Percentiles rank a stretch among this genome's conserved stretches.
Conservation (phyloP, 257 asterid genomes). For the Rubia yunnanensis region DNA sequence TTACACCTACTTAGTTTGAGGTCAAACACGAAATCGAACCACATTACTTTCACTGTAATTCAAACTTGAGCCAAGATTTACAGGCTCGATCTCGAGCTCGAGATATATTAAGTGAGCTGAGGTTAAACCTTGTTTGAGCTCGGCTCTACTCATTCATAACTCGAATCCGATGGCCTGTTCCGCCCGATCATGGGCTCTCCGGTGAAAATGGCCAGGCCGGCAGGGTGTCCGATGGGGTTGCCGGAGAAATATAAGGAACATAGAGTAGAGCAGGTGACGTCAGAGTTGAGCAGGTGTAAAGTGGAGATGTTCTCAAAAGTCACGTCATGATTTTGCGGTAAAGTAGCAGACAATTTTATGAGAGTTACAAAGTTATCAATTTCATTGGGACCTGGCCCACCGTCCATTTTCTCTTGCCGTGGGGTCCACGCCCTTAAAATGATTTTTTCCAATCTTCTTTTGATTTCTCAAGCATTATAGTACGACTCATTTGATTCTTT, state of each 20-base stretch:
- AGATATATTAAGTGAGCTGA: no score
- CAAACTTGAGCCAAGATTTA: no score
- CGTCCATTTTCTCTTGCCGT: background rate
- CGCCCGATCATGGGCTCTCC: background rate
- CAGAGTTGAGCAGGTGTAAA: slow-evolving; percentile 1
- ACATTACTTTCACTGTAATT: no score
- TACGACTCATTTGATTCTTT: background rate
- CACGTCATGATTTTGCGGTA: slow-evolving; percentile 16
- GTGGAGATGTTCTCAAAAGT: slow-evolving; percentile 8
- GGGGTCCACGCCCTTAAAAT: background rate
- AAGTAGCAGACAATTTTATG: slow-evolving; percentile 4
- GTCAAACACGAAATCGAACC: no score
- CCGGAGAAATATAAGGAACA: background rate
- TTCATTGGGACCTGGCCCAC: slow-evolving; percentile 7
- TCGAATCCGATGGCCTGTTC: background rate
- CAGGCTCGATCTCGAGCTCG: no score
- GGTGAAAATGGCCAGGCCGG: background rate
- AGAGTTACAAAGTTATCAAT: slow-evolving; percentile 9
- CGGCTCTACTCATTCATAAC: no score
- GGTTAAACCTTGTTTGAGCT: no score
- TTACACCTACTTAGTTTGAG: no score
- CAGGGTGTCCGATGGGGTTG: background rate
- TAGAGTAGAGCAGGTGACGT: background rate
- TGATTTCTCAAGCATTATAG: background rate
- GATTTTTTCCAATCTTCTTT: background rate